Evolutionary conservation across 345 rosid genomes (phyloP).

Genomic region (Citrus australasica): DNA sequence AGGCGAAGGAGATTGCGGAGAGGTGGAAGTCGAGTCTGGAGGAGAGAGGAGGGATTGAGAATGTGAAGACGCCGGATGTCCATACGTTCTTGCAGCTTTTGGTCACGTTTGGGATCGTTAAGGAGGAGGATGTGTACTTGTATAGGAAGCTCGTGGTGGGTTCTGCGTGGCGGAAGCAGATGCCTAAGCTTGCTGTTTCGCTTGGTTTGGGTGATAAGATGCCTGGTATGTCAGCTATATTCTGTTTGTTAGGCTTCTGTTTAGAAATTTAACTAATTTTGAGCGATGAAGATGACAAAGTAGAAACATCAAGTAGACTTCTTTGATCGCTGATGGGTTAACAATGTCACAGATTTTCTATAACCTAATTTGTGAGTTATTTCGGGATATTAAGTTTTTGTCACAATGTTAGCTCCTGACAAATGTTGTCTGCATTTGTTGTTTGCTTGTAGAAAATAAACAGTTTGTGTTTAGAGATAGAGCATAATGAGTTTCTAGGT

Average conservation of each 20-base stretch:
- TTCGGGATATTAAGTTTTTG: neutral
- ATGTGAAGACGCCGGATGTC: slow-evolving; percentile 94
- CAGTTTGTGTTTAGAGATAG: neutral
- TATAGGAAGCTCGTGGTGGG: slow-evolving; percentile 91
- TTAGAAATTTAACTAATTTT: neutral
- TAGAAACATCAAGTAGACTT: neutral
- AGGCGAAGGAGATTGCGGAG: slow-evolving; percentile 80
- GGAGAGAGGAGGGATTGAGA: slow-evolving; percentile 88
- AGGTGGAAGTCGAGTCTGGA: slow-evolving; percentile 90
- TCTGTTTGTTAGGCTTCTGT: neutral
- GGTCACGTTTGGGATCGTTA: slow-evolving; percentile 90
- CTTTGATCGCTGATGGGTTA: neutral
- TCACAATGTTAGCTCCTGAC: neutral
- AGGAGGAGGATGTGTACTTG: slow-evolving; percentile 64
- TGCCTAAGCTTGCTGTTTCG: slow-evolving; percentile 95
- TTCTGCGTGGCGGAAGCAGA: slow-evolving; percentile 98
- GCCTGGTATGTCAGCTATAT: slow-evolving; percentile 63
- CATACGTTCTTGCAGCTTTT: slow-evolving; percentile 96
- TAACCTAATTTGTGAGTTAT: neutral
- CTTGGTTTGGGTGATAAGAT: slow-evolving; percentile 89
- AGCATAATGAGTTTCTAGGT: neutral
- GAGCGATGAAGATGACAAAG: neutral
- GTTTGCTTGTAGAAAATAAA: neutral
- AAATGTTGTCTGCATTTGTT: neutral
- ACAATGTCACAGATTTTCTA: neutral